Evolutionary conservation across 345 rosid genomes (phyloP), one percentile per base, ranked within the genome.

Genomic region (Punica granatum): DNA sequence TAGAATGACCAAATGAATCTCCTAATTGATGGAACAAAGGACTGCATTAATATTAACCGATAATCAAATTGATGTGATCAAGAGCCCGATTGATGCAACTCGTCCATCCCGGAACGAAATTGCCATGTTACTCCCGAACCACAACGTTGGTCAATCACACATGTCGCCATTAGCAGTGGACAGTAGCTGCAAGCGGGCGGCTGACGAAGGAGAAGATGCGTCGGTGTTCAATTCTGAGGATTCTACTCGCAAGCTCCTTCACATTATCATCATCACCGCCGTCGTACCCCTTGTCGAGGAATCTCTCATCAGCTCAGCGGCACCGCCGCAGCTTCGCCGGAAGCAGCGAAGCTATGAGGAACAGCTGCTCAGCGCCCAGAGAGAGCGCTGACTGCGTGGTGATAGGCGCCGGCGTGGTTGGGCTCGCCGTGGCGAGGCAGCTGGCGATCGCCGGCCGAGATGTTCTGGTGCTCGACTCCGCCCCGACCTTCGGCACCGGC

Each of bases 321-420:
- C 66, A 37, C 46, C 15, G 28, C 26, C 43, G 49, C 49, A 28
- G 49, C 66, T 44, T 66, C 69, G 37, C 13, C 12, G 59, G 59
- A 46, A 51, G 26, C 60, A 34, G 18, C 26, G 68, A 6, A 5
- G 11, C 66, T 26, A 31, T 13, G 25, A n/a, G 37, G 25, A 46
- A 7, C 35, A 18, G 18, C n/a, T n/a, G n/a, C 26, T 15, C 73
- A 37, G 73, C 51, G 35, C 75, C 89, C 15, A 81, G 67, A 77
- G 96, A 89, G 87, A 84, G 82, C 67, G 88, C 79, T 2, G 98
- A 93, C 53, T 74, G 89, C 70, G 90, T 88, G 67, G 97, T 92
- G 62, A 84, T 92, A 23, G 98, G 98, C 25, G 96, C 98, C 13
- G 98, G 98, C 60, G 83, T 90, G 7, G 90, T 93, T 48, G 98